These are phyloP conservation scores for Aspergillus neotritici DNA, from an alignment of 2,329 filamentous ascomycete species.

Conservation along the genomic window DNA sequence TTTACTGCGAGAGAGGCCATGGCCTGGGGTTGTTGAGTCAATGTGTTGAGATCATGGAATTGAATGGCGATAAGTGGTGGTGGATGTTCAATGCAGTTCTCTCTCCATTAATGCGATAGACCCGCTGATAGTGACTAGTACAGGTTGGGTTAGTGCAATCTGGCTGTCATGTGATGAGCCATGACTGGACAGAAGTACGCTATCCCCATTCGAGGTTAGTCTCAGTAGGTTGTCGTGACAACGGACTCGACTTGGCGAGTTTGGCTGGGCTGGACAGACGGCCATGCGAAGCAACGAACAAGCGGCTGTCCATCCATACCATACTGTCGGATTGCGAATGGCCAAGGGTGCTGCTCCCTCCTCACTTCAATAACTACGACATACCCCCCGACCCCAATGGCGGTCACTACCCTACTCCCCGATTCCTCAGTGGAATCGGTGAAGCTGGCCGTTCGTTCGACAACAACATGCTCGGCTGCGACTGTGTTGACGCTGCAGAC, in stretches of 20 bases:
- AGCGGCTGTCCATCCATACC: no score
- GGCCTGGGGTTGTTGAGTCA: constrained; percentile 3
- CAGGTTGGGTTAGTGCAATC: no score
- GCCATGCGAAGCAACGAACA: no score
- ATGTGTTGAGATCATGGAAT: constrained; percentile 10
- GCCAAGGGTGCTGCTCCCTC: constrained; percentile 10
- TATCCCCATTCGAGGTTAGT: constrained; percentile 13
- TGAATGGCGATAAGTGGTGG: no score
- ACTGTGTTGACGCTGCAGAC: constrained; percentile 37
- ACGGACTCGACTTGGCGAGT: constrained; percentile 5
- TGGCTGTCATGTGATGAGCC: no score
- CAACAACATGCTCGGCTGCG: constrained; percentile 48
- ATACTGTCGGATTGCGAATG: background rate
- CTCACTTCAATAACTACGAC: constrained; percentile 1
- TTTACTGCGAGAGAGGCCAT: constrained; percentile 14
- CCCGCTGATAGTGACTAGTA: no score
- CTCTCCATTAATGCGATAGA: no score
- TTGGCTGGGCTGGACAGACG: no score
- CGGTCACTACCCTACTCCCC: constrained; percentile 28
- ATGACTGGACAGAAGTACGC: background rate
- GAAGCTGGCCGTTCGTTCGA: constrained; percentile 51
- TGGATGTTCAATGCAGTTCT: no score
- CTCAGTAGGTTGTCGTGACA: constrained; percentile 9
- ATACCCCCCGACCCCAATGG: constrained; percentile 17
- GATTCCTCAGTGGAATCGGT: constrained; percentile 40